Evolutionary conservation across 1,284 basidiomycete genomes (phyloP).

Genomic region (Rhodofomes roseus): DNA sequence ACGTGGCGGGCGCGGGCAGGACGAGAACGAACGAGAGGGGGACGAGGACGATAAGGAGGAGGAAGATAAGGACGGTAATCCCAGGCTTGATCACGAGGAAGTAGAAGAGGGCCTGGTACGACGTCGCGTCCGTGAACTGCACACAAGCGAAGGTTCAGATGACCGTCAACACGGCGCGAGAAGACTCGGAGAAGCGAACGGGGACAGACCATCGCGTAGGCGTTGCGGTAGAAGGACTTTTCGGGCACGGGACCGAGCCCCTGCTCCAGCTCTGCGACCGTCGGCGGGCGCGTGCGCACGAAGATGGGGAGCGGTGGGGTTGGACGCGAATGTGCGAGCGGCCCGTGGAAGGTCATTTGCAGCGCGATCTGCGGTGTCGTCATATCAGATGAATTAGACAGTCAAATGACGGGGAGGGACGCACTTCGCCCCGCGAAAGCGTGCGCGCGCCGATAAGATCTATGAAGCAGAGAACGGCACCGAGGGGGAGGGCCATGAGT

Average conservation of each 20-base stretch:
- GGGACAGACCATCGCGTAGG: slow-evolving; percentile 68
- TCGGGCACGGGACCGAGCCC: slow-evolving; percentile 40
- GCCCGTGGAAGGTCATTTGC: slow-evolving; percentile 67
- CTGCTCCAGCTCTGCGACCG: slow-evolving; percentile 46
- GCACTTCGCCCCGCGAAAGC: slow-evolving; percentile 68
- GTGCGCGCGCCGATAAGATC: slow-evolving; percentile 66
- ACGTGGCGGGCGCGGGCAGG: slow-evolving; percentile 60
- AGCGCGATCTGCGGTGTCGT: slow-evolving; percentile 46
- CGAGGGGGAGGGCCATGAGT: slow-evolving; percentile 71
- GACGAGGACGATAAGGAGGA: slow-evolving; percentile 52
- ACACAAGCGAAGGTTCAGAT: neutral
- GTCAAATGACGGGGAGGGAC: slow-evolving; percentile 13
- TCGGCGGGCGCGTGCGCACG: slow-evolving; percentile 49
- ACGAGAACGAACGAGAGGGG: slow-evolving; percentile 55
- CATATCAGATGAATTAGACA: neutral
- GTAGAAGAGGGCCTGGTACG: slow-evolving; percentile 79
- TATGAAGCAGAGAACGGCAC: slow-evolving; percentile 71
- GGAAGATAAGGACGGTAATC: slow-evolving; percentile 65
- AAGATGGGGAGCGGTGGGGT: slow-evolving; percentile 68
- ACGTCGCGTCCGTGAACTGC: slow-evolving; percentile 74
- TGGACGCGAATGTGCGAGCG: slow-evolving; percentile 53
- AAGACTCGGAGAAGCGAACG: neutral
- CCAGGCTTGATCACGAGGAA: slow-evolving; percentile 80
- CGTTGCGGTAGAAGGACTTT: slow-evolving; percentile 70
- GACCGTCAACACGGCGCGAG: neutral